These are phyloP conservation scores for Daedalea quercina DNA, from an alignment of 768 basidiomycete species.

Conservation along the genomic window DNA sequence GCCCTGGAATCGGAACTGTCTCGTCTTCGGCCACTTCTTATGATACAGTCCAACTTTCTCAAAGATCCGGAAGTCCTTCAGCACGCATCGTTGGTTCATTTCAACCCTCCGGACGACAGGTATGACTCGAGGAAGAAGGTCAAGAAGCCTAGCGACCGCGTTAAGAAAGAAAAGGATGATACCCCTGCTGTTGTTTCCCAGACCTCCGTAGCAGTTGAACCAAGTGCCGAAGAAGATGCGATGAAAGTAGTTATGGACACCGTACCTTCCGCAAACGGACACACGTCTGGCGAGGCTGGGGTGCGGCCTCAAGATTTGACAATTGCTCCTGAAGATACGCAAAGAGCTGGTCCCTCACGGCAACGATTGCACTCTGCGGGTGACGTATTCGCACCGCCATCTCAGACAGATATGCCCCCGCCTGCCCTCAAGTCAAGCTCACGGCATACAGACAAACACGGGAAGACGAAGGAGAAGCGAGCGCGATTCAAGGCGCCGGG, in stretches of 20 bases:
- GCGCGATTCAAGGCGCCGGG: slow-evolving; percentile 12
- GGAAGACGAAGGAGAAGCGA: slow-evolving; percentile 16
- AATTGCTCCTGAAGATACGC: neutral
- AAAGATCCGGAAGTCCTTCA: slow-evolving; percentile 12
- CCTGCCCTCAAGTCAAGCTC: neutral
- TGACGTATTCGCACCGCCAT: neutral
- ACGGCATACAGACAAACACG: neutral
- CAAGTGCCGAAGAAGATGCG: neutral
- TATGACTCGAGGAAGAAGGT: neutral
- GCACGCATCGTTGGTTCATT: slow-evolving; percentile 8
- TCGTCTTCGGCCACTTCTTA: slow-evolving; percentile 59
- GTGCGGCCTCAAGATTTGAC: neutral
- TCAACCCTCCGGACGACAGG: neutral
- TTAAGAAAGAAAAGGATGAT: slow-evolving; percentile 2
- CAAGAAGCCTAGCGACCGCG: neutral
- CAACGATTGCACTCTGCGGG: neutral
- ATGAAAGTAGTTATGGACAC: neutral
- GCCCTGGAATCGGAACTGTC: slow-evolving; percentile 57
- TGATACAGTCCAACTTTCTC: slow-evolving; percentile 48
- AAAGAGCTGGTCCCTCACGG: neutral
- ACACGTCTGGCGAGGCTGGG: neutral
- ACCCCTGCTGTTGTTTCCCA: neutral
- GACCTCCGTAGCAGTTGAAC: neutral
- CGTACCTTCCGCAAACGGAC: neutral
- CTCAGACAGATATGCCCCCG: neutral